A percentile compares a stretch with the other conserved stretches of the same genome.
Conservation (phyloP, 2,329 filamentous ascomycete genomes). For the Epichloe brachyelytri region DNA sequence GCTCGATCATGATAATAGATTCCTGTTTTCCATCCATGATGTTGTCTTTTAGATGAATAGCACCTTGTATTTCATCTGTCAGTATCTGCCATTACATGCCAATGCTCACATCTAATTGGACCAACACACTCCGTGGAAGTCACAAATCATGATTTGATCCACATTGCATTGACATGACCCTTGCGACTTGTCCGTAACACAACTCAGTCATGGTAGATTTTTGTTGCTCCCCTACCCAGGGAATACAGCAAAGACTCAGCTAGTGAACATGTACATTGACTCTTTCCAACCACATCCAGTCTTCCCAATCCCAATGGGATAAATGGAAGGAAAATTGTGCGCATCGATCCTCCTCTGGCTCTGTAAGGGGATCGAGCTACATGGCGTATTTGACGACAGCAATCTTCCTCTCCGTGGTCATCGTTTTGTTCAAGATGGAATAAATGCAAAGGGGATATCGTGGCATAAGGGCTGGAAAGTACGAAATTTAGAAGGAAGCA, state of each 20-base stretch:
- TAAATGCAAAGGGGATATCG: slow-evolving; percentile 8
- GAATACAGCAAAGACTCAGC: not conserved
- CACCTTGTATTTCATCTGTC: not conserved
- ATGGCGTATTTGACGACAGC: not conserved
- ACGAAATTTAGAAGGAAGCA: not conserved
- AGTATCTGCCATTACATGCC: too few relatives aligned
- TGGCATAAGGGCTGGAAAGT: not conserved
- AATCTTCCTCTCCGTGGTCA: not conserved
- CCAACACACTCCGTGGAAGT: too few relatives aligned
- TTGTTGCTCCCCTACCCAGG: not conserved
- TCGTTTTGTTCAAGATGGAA: not conserved
- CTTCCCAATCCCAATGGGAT: too few relatives aligned
- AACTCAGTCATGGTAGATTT: not conserved
- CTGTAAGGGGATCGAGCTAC: too few relatives aligned
- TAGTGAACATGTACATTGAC: too few relatives aligned
- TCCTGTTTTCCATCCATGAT: not conserved
- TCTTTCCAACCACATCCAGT: too few relatives aligned
- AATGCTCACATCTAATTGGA: too few relatives aligned
- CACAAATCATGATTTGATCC: too few relatives aligned
- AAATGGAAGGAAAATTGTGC: too few relatives aligned
- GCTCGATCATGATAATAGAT: slow-evolving; percentile 3
- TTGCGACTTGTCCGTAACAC: too few relatives aligned
- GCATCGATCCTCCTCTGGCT: too few relatives aligned
- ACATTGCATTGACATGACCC: too few relatives aligned
- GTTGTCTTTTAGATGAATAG: not conserved